Evolutionary conservation across 164 flowering plant genomes (phyloP).

Genomic region (Magnolia officinalis): DNA sequence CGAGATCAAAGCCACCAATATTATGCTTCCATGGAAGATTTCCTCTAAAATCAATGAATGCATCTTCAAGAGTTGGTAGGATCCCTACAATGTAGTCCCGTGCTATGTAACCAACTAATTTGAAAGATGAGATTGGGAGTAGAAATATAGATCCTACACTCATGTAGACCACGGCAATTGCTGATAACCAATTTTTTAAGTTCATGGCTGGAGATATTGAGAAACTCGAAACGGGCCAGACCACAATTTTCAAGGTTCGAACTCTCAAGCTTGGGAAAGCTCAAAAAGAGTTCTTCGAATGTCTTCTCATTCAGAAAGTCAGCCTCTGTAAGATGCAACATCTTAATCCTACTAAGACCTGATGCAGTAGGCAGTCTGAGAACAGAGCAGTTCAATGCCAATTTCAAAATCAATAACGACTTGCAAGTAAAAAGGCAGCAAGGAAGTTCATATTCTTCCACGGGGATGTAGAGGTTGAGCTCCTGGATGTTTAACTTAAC

Average conservation of each 20-base stretch:
- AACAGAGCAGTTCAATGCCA: not conserved
- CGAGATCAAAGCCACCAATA: not conserved
- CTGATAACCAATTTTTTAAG: not conserved
- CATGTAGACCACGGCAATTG: not conserved
- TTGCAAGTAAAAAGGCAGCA: not conserved
- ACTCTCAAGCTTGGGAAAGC: not conserved
- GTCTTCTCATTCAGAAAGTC: not conserved
- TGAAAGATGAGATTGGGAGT: not conserved
- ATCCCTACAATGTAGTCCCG: not conserved
- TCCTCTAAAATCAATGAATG: not conserved
- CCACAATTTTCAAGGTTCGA: not conserved
- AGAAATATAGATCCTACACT: not conserved
- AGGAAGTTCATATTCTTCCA: not conserved
- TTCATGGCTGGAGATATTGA: not conserved
- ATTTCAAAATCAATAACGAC: not conserved
- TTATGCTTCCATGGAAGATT: not conserved
- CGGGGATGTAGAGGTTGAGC: not conserved
- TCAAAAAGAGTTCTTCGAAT: not conserved
- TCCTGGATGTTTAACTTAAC: not conserved
- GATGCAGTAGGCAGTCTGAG: not conserved
- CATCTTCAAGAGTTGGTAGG: not conserved
- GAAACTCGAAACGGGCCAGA: not conserved
- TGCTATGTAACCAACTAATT: not conserved
- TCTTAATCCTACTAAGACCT: not conserved
- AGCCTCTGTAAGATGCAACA: not conserved